Evolutionary conservation across 2,329 filamentous ascomycete genomes (phyloP), one percentile per base, ranked within the genome.

Genomic region (Aspergillus eucalypticola): DNA sequence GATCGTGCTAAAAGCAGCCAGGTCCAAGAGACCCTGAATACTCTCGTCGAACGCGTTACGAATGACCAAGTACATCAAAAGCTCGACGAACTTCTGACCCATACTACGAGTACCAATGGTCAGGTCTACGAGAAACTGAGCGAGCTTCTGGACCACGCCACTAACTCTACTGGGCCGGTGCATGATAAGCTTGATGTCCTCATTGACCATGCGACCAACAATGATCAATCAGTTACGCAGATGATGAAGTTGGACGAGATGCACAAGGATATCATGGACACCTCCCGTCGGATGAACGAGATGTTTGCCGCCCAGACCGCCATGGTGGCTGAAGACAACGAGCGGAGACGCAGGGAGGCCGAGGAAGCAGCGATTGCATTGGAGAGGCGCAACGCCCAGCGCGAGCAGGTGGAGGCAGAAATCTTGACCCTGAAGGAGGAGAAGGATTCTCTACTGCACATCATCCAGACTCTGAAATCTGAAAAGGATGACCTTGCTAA

Each of bases 211-310:
- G 69, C 76, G 2, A 82, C 86, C 25, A 83, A 85, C 19, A 85
- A 90, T 0, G 85, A 85, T 54, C 88, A 91, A 70, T 87, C 90
- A 1, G 85, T 91, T 38, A 82, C 84, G 5, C 91, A 93, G 67
- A 84, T 97, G 49, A 89, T 90, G 63, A 90, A 91, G 23, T 84
- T 99, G 5, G 92, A 97, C 66, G 86, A 92, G 74, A 95, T 98
- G 54, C 92, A 97, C 70, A 84, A 90, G 65, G 90, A 96, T 67
- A 92, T 99, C 59, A 86, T 91, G 73, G 84, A 88, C 60, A 96
- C 92, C 1, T 92, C 94, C 1, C 86, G 88, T 19, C 92, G 96
- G 71, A 88, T 99, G 57, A 89, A 90, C 2, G 86, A 89, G 44
- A 96, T 97, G 71, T 72, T 75, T 54, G 67, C 64, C 11, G 66